Conservation (phyloP, 371 early-diverging fungal genomes). For the Sporodiniella umbellata region DNA sequence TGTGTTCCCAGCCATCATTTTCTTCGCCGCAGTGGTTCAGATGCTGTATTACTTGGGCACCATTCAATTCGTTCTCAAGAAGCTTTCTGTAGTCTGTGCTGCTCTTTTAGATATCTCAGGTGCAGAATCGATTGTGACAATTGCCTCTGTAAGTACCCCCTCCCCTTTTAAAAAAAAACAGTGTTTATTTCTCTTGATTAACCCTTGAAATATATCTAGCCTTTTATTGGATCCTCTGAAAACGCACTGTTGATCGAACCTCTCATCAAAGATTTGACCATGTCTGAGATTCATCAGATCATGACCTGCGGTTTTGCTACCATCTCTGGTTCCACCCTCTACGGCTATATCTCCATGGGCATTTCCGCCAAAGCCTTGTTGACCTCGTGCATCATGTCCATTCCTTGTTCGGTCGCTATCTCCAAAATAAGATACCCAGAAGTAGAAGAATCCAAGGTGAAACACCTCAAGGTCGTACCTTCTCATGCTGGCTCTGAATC, state of each 20-base stretch:
- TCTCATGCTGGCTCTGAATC: slow-evolving; percentile 21
- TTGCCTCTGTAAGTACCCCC: slow-evolving; percentile 64
- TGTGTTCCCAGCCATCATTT: slow-evolving; percentile 79
- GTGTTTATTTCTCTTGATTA: neutral
- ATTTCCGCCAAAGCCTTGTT: slow-evolving; percentile 59
- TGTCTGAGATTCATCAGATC: slow-evolving; percentile 78
- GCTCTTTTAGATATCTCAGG: slow-evolving; percentile 74
- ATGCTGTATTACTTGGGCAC: slow-evolving; percentile 77
- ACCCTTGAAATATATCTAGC: slow-evolving; percentile 16
- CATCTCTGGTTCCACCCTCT: slow-evolving; percentile 76
- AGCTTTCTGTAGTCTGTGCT: slow-evolving; percentile 65
- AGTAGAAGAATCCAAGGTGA: slow-evolving; percentile 65
- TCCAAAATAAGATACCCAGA: slow-evolving; percentile 88
- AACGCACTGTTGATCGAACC: slow-evolving; percentile 77
- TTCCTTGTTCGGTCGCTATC: slow-evolving; percentile 82
- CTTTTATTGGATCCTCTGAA: slow-evolving; percentile 77
- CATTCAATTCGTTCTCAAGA: slow-evolving; percentile 75
- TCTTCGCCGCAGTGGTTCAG: slow-evolving; percentile 82
- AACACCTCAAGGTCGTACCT: slow-evolving; percentile 52
- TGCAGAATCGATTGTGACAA: slow-evolving; percentile 83
- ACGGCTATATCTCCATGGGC: slow-evolving; percentile 63
- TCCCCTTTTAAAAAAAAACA: neutral
- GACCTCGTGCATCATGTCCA: slow-evolving; percentile 87
- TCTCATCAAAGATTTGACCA: slow-evolving; percentile 75
- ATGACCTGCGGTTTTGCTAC: slow-evolving; percentile 89